Conservation (phyloP, 2,329 filamentous ascomycete genomes). For the Raffaelea ambrosiae region DNA sequence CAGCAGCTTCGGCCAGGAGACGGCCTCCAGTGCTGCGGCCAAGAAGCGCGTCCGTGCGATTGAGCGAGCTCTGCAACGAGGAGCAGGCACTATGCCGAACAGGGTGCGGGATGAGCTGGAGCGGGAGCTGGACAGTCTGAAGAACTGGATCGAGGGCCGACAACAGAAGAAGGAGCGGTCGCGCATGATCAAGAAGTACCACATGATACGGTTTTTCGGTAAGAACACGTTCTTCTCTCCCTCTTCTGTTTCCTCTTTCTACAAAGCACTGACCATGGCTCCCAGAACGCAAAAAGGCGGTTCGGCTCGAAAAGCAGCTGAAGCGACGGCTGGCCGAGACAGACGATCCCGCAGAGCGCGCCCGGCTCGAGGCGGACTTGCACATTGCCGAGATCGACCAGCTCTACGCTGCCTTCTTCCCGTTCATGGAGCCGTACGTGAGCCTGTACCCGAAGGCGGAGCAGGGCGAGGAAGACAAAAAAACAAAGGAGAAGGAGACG, state of each 20-base stretch:
- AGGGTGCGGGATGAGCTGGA: conserved; percentile 61
- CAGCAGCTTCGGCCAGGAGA: conserved; percentile 21
- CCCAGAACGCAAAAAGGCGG: conserved; percentile 66
- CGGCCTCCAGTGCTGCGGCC: conserved; percentile 45
- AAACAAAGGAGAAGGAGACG: conserved; percentile 11
- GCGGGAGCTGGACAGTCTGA: conserved; percentile 59
- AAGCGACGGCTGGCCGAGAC: conserved; percentile 46
- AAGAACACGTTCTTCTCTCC: conserved; percentile 19
- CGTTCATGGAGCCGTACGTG: conserved; percentile 62
- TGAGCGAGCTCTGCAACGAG: conserved; percentile 53
- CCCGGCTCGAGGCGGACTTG: conserved; percentile 45
- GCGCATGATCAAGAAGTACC: conserved; percentile 69
- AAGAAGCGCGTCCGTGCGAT: conserved; percentile 67
- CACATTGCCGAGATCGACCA: conserved; percentile 65
- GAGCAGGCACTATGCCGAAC: conserved; percentile 52
- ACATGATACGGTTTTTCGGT: conserved; percentile 83
- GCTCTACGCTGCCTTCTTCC: conserved; percentile 66
- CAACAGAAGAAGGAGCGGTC: conserved; percentile 53
- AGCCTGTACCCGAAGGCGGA: conserved; percentile 44
- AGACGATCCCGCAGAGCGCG: conserved; percentile 41
- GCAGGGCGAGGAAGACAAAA: conserved; percentile 26
- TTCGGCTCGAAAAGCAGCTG: conserved; percentile 56
- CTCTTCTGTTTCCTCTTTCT: too few species aligned
- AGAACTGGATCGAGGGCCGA: conserved; percentile 52
- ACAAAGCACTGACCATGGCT: too few species aligned